Conservation (phyloP, 208 protist genomes). For the Naegleria lovaniensis region DNA sequence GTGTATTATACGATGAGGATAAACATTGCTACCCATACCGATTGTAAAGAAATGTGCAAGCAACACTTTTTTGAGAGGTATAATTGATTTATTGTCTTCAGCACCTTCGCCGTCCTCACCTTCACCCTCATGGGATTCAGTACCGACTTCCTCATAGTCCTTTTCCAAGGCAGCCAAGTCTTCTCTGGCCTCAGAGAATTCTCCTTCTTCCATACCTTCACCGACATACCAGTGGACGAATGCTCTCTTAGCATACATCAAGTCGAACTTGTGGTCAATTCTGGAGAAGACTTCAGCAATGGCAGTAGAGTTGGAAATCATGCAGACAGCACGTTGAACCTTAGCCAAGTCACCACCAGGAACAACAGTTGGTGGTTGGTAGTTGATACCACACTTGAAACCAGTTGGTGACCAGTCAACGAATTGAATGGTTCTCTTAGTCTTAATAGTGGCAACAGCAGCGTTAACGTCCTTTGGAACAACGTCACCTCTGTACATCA, state of each 20-base stretch:
- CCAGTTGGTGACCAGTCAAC: conserved; percentile 93
- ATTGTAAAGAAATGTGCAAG: too few species aligned
- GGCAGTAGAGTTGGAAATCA: conserved; percentile 85
- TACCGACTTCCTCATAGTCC: conserved; percentile 82
- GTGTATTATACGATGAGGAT: too few species aligned
- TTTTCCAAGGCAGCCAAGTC: conserved; percentile 85
- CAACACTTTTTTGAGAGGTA: too few species aligned
- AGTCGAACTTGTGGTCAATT: conserved; percentile 86
- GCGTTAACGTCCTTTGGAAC: conserved; percentile 84
- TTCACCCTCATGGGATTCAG: conserved; percentile 45
- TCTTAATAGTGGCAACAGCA: conserved; percentile 76
- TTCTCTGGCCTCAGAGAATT: conserved; percentile 85
- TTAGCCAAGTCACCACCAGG: conserved; percentile 82
- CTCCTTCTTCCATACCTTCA: conserved; percentile 89
- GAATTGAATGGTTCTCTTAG: conserved; percentile 76
- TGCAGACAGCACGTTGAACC: conserved; percentile 87
- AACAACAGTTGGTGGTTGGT: conserved; percentile 80
- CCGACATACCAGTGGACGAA: conserved; percentile 93
- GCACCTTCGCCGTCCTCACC: conserved; percentile 45
- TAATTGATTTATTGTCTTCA: conserved; percentile 16
- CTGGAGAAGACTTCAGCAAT: conserved; percentile 82
- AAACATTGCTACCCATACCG: too few species aligned
- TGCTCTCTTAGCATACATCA: conserved; percentile 87
- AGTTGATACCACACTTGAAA: conserved; percentile 98
- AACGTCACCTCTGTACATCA: conserved; percentile 88